phyloP scores from a whole-genome alignment of 495 filamentous ascomycete genomes.

The Aspergillus leporis region DNA sequence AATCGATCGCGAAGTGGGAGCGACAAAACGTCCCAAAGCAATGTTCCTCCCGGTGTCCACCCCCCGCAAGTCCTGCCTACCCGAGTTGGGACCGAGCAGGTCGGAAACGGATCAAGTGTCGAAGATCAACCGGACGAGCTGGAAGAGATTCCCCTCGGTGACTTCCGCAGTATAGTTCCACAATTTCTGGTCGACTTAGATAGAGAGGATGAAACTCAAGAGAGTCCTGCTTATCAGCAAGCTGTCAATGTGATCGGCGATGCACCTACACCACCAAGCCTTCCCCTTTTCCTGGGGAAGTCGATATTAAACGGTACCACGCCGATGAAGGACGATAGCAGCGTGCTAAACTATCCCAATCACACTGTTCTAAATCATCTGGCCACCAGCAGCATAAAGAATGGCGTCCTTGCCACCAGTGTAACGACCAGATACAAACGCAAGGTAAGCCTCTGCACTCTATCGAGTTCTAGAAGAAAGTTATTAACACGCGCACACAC shows the following conservation, averaged over 20 bases:
- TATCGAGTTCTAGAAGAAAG: background rate
- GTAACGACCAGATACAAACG: conserved; percentile 94
- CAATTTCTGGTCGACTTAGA: conserved; percentile 85
- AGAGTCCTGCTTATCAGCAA: conserved; percentile 65
- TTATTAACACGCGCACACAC: conserved; percentile 19
- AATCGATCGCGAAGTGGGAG: conserved; percentile 35
- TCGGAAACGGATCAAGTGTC: conserved; percentile 41
- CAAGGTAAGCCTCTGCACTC: conserved; percentile 62
- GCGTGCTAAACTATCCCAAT: conserved; percentile 92
- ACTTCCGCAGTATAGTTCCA: conserved; percentile 65
- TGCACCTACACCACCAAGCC: conserved; percentile 76
- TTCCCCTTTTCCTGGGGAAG: conserved; percentile 91
- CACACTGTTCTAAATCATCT: conserved; percentile 96
- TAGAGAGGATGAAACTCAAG: conserved; percentile 75
- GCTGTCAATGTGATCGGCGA: conserved; percentile 70
- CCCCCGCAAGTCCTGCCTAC: conserved; percentile 49
- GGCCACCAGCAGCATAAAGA: conserved; percentile 98
- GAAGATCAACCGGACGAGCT: conserved; percentile 46
- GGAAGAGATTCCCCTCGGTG: conserved; percentile 48
- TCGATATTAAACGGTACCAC: conserved; percentile 89
- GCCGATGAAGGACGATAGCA: conserved; percentile 95
- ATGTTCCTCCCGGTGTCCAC: conserved; percentile 39
- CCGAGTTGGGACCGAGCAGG: conserved; percentile 34
- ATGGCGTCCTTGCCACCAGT: conserved; percentile 92
- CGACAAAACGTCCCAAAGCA: conserved; percentile 26